Conservation (phyloP, 2,329 filamentous ascomycete species). For the Penicillium italicum region DNA sequence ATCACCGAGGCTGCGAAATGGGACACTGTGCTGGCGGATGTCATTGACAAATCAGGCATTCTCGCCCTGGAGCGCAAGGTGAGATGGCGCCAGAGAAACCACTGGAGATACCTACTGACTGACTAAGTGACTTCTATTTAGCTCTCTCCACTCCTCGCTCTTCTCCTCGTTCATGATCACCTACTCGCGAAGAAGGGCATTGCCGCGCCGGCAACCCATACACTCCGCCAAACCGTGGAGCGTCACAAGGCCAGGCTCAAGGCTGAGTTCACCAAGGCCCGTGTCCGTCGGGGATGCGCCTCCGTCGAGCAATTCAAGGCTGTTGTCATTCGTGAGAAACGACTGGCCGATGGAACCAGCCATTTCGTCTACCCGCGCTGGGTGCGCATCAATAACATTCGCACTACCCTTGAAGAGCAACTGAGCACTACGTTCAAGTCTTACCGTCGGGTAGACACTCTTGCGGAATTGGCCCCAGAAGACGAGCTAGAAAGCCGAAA, state of each 20-base stretch:
- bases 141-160: slow-evolving; percentile 74
- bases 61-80: slow-evolving; percentile 83
- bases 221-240: slow-evolving; percentile 69
- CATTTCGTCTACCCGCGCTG: slow-evolving; percentile 68
- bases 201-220: slow-evolving; percentile 73
- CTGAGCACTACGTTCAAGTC: slow-evolving; percentile 69
- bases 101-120: slow-evolving; percentile 32
- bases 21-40: slow-evolving; percentile 78
- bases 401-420: slow-evolving; percentile 66
- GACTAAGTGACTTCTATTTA: slow-evolving; percentile 45
- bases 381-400: slow-evolving; percentile 81
- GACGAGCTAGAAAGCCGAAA: slow-evolving; percentile 19
- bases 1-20: slow-evolving; percentile 87
- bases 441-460: slow-evolving; percentile 55
- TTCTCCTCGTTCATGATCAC: slow-evolving; percentile 83
- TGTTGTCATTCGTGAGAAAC: slow-evolving; percentile 36
- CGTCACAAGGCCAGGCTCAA: slow-evolving; percentile 75
- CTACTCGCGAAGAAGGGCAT: slow-evolving; percentile 78
- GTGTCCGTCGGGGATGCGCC: slow-evolving; percentile 67
- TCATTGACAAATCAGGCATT: slow-evolving; percentile 77
- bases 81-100: slow-evolving; percentile 20
- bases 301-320: slow-evolving; percentile 61
- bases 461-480: slow-evolving; percentile 55
- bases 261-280: slow-evolving; percentile 77
- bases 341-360: slow-evolving; percentile 42